These are phyloP conservation scores for Hemisphaericaspora nanyangensis DNA, from an alignment of 805 yeast species.

Conservation along the genomic window DNA sequence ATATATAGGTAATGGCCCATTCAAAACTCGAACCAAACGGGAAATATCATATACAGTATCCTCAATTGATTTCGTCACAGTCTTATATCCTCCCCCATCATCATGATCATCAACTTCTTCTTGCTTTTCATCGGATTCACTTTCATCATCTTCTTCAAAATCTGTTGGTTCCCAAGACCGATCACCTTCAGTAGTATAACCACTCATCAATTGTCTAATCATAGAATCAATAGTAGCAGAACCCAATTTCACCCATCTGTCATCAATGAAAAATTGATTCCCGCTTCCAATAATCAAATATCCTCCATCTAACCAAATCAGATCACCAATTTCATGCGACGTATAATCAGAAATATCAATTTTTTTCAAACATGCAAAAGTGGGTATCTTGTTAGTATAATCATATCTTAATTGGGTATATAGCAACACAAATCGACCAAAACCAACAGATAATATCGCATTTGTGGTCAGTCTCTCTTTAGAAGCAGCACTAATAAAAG, in stretches of 20 bases:
- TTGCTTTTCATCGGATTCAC: not conserved
- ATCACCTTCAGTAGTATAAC: slow-evolving; percentile 15
- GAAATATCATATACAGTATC: slow-evolving; percentile 44
- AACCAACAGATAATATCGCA: slow-evolving; percentile 79
- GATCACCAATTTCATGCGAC: slow-evolving; percentile 80
- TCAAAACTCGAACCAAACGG: slow-evolving; percentile 69
- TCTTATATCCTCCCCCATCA: slow-evolving; percentile 28
- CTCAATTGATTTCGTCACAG: slow-evolving; percentile 8
- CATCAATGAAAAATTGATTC: slow-evolving; percentile 82
- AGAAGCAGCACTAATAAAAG: slow-evolving; percentile 43
- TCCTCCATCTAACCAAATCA: slow-evolving; percentile 80
- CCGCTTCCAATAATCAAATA: slow-evolving; percentile 82
- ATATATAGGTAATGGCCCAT: slow-evolving; percentile 86
- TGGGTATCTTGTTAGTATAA: slow-evolving; percentile 75
- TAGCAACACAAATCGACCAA: slow-evolving; percentile 54
- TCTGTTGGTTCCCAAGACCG: too few relatives aligned
- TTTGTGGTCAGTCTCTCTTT: slow-evolving; percentile 19
- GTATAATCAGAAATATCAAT: slow-evolving; percentile 71
- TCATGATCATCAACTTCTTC: not conserved
- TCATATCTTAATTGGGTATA: slow-evolving; percentile 85
- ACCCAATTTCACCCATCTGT: slow-evolving; percentile 47
- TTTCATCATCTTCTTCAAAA: slow-evolving; percentile 4
- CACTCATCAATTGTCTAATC: slow-evolving; percentile 36
- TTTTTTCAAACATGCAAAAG: slow-evolving; percentile 71
- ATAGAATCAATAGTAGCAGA: slow-evolving; percentile 48